A percentile compares a stretch with the other conserved stretches of the same genome.
These are phyloP conservation scores for Dictyostelium intermedium DNA, from an alignment of 78 protist genomes.

Conservation along the genomic window DNA sequence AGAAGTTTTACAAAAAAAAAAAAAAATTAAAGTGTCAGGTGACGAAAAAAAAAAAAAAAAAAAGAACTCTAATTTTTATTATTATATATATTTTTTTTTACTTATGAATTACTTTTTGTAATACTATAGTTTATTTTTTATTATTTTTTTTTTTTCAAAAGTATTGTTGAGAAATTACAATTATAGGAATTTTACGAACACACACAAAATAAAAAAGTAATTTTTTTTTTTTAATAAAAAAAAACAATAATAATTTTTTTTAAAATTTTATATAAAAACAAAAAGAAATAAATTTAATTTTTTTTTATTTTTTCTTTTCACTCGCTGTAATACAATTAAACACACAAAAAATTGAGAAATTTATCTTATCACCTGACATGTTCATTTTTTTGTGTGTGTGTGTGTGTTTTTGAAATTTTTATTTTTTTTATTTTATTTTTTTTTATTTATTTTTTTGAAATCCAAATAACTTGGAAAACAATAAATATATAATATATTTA, in stretches of 20 bases:
- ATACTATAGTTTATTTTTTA: too few relatives aligned
- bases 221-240: too few relatives aligned
- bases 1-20: neutral
- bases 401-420: too few relatives aligned
- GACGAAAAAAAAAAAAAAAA: neutral
- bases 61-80: neutral
- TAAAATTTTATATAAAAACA: neutral
- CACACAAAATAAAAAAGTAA: neutral
- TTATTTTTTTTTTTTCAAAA: too few relatives aligned
- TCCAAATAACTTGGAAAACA: neutral
- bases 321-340: neutral
- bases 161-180: neutral
- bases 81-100: neutral
- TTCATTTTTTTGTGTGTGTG: neutral
- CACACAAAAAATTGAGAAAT: neutral
- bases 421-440: too few relatives aligned
- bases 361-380: neutral
- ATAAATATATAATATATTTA: too few relatives aligned
- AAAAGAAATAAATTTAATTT: too few relatives aligned
- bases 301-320: too few relatives aligned
- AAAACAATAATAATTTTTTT: too few relatives aligned
- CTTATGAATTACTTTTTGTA: too few relatives aligned
- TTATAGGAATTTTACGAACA: neutral
- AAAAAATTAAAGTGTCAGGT: neutral
- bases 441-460: too few relatives aligned